Evolutionary conservation across 352 stramenopile species (phyloP).

Genomic region (Peronospora destructor): DNA sequence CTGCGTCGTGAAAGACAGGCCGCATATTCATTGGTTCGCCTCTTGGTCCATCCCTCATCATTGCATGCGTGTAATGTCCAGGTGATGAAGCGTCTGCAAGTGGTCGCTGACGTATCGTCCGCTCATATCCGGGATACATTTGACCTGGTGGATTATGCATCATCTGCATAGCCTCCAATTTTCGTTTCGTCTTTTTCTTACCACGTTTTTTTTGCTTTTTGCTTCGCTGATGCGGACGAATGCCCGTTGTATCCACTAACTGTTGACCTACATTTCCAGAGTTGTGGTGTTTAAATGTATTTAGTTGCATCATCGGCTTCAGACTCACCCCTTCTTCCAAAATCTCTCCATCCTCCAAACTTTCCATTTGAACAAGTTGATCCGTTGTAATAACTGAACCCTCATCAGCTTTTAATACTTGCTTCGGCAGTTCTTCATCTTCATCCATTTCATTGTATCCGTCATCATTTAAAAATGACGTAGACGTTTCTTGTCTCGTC

Average conservation of each 20-base stretch:
- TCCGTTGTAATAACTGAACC: background rate
- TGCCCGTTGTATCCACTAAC: constrained; percentile 1
- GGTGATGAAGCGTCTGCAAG: constrained; percentile 12
- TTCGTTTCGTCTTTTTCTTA: constrained; percentile 73
- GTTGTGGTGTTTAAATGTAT: constrained; percentile 24
- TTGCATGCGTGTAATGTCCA: constrained; percentile 18
- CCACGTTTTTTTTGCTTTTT: constrained; percentile 75
- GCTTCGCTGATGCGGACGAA: constrained; percentile 12
- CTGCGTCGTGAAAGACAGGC: constrained; percentile 21
- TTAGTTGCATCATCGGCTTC: constrained; percentile 30
- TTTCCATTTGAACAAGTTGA: constrained; percentile 18
- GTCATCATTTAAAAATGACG: constrained; percentile 1
- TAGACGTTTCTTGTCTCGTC: constrained; percentile 3
- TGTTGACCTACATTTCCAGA: constrained; percentile 13
- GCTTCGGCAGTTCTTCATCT: constrained; percentile 33
- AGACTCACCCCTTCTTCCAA: constrained; percentile 47
- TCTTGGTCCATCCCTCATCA: constrained; percentile 24
- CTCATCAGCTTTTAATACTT: constrained; percentile 1
- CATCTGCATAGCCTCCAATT: constrained; percentile 50
- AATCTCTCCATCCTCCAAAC: constrained; percentile 70
- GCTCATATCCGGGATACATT: constrained; percentile 25
- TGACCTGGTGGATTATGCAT: constrained; percentile 5
- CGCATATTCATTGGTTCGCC: constrained; percentile 12
- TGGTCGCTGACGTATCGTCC: constrained; percentile 28
- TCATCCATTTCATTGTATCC: constrained; percentile 25